Evolutionary conservation across 2,329 filamentous ascomycete genomes (phyloP), one percentile per base, ranked within the genome.

Genomic region (Cadophora gregata): DNA sequence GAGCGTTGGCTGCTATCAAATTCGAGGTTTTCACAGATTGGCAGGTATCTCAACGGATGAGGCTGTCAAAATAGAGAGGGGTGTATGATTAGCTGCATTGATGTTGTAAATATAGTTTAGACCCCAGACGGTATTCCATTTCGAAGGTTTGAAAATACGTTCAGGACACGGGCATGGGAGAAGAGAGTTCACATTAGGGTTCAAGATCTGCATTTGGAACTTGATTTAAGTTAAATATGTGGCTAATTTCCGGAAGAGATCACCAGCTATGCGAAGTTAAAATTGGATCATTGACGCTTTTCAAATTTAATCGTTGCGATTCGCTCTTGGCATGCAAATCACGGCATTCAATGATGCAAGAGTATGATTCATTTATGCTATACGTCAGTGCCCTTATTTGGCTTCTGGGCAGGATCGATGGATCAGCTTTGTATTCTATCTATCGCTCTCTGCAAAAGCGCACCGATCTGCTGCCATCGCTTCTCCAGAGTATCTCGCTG

Each of bases 391-490:
- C 21, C 33, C 21, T 8, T 6, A 5, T 21, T 6, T 47, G 42
- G 42, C 5, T 59, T 42, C n/a, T n/a, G 36, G 12, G 48, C 45
- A 56, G 8, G 10, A n/a, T 55, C 47, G 19, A 21, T 21, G 1
- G 38, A 64, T 67, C 47, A 70, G 48, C 47, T 61, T 65, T 66
- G 25, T 66, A 71, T 66, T 62, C 68, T 64, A 50, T 68, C 59
- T 25, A 71, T 68, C 7, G 67, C 67, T 53, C 21, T 33, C 10
- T 67, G 33, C 38, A 74, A 25, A 45, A 75, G 63, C 7, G 64
- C 12, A 42, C 63, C 45, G 42, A 75, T 70, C 60, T 75, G 73
- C 9, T 65, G 67, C 72, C 71, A 75, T 33, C 71, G 69, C 59
- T 58, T 69, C 6, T n/a, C 33, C 63, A 75, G 60, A 1, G 63